Conservation (phyloP, 2,329 filamentous ascomycete genomes). For the Calonectria fujianensis region DNA sequence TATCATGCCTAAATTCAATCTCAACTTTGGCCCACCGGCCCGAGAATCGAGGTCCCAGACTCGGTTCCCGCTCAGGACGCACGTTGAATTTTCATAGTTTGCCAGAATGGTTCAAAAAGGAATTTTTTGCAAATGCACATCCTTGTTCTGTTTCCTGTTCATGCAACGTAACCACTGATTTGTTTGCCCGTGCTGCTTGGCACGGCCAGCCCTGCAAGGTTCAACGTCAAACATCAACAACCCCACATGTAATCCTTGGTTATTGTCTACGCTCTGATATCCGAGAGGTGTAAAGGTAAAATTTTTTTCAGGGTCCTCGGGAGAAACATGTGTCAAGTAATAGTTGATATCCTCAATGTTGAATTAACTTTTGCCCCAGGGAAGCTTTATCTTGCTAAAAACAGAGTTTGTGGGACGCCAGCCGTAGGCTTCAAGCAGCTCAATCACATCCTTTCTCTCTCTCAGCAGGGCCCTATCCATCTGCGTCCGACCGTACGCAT, state of each 20-base stretch:
- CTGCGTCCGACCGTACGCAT: constrained; percentile 24
- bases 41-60: too few species aligned
- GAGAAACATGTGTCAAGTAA: neutral
- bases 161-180: neutral
- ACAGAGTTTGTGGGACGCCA: neutral
- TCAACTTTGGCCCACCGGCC: too few species aligned
- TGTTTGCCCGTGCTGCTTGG: neutral
- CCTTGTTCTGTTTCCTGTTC: neutral
- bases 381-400: neutral
- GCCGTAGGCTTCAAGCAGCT: constrained; percentile 15
- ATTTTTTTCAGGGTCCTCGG: neutral
- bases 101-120: neutral
- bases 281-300: neutral
- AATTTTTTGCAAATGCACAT: neutral
- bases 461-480: constrained; percentile 25
- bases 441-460: constrained; percentile 3
- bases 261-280: neutral
- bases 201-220: neutral
- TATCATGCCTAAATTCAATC: neutral
- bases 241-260: neutral
- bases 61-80: too few species aligned
- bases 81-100: neutral
- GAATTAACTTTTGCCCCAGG: neutral
- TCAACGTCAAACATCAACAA: neutral
- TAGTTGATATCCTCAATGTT: neutral